Conservation (phyloP, 352 stramenopile species). For the Pythium aphanidermatum region DNA sequence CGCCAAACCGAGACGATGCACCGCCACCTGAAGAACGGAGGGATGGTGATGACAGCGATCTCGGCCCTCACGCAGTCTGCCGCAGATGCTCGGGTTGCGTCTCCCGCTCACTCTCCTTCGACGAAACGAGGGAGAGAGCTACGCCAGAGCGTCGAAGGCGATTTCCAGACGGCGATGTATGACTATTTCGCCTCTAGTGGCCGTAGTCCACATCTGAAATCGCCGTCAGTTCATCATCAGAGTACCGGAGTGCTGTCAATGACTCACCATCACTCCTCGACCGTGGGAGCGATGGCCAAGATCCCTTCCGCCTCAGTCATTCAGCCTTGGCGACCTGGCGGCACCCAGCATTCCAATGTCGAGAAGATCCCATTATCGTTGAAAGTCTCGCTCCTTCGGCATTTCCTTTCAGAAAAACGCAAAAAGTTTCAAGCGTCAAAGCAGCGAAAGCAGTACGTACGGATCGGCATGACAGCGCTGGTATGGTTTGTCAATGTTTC, state of each 20-base stretch:
- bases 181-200: constrained; percentile 41
- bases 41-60: constrained; percentile 36
- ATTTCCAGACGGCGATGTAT: constrained; percentile 52
- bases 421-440: constrained; percentile 37
- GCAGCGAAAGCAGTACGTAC: constrained; percentile 26
- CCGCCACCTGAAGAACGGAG: constrained; percentile 56
- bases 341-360: not conserved
- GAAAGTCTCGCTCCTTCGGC: constrained; percentile 43
- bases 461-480: not conserved
- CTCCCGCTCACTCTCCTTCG: not conserved
- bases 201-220: constrained; percentile 1
- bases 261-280: constrained; percentile 1
- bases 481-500: not conserved
- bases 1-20: constrained; percentile 24
- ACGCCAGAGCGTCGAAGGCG: constrained; percentile 35
- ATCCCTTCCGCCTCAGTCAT: not conserved
- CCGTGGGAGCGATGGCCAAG: not conserved
- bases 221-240: constrained; percentile 4
- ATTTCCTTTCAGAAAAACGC: constrained; percentile 57
- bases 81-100: no score
- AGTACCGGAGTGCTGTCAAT: constrained; percentile 1
- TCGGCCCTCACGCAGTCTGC: constrained; percentile 2
- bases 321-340: constrained; percentile 5
- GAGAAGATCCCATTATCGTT: constrained; percentile 51
- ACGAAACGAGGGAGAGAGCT: constrained; percentile 30